These are phyloP conservation scores for Pythium phragmiticola DNA, from an alignment of 352 stramenopile species.

Conservation along the genomic window DNA sequence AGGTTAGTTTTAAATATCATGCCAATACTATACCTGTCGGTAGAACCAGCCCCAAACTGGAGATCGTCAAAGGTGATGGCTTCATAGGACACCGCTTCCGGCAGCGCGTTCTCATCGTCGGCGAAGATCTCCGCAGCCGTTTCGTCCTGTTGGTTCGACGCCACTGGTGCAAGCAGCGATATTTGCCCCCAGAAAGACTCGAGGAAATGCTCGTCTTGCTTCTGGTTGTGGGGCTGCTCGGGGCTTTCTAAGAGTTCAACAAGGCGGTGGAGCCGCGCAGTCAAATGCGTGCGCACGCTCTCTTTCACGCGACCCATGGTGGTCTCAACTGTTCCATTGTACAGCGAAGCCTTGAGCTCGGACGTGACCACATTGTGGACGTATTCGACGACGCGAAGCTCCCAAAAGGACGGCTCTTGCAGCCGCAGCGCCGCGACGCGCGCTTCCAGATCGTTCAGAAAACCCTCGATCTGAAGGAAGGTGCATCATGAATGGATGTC, in stretches of 20 bases:
- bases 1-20: too few relatives aligned
- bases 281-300: background rate
- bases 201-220: constrained; percentile 1
- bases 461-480: constrained; percentile 10
- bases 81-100: constrained; percentile 20
- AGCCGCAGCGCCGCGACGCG: constrained; percentile 31
- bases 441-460: constrained; percentile 29
- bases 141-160: background rate
- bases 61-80: constrained; percentile 27
- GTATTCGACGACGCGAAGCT: constrained; percentile 43
- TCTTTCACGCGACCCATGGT: constrained; percentile 2
- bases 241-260: background rate
- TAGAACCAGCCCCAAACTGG: constrained; percentile 14
- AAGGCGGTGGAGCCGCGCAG: constrained; percentile 4
- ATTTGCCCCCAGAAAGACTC: constrained; percentile 13
- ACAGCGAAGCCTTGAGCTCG: constrained; percentile 17
- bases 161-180: background rate
- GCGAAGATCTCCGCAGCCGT: background rate
- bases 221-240: background rate
- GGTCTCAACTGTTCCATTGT: background rate
- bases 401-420: constrained; percentile 54
- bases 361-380: constrained; percentile 29
- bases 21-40: constrained; percentile 7
- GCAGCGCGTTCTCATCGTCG: background rate
- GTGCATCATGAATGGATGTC: background rate